A percentile compares a stretch with the other conserved stretches of the same genome.
Evolutionary conservation across 2,329 filamentous ascomycete species (phyloP).

Genomic region (Calonectria leucothoes): DNA sequence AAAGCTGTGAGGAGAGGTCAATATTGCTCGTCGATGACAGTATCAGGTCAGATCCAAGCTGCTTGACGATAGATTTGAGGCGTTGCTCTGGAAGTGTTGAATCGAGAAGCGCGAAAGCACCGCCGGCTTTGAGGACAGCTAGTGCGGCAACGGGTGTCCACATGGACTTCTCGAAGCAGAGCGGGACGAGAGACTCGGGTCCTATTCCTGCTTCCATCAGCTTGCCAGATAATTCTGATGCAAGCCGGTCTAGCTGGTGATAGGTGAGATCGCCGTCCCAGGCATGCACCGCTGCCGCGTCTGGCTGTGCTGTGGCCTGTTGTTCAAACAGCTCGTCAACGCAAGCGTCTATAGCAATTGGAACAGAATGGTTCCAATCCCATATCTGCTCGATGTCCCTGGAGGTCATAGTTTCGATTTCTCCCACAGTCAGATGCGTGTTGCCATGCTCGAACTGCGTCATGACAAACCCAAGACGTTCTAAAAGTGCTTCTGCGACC

Average conservation of each 20-base stretch:
- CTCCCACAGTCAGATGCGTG: background rate
- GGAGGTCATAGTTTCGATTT: constrained; percentile 23
- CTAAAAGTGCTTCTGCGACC: background rate
- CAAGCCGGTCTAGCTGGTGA: background rate
- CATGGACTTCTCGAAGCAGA: background rate
- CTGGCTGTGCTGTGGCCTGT: background rate
- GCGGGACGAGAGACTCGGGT: background rate
- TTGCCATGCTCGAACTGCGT: constrained; percentile 2
- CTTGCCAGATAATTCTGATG: background rate
- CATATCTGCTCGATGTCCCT: constrained; percentile 33
- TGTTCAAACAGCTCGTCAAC: constrained; percentile 29
- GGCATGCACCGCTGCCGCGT: background rate
- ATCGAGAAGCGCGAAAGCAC: background rate
- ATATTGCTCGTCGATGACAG: background rate
- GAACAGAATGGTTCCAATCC: constrained; percentile 20
- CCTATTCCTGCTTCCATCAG: background rate
- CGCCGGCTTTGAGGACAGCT: background rate
- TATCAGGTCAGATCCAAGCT: background rate
- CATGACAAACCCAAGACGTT: constrained; percentile 17
- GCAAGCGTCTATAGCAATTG: constrained; percentile 24
- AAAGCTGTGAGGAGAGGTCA: background rate
- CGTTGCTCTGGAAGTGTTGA: background rate
- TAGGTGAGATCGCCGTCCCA: background rate
- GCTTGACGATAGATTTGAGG: background rate
- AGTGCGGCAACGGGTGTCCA: background rate